Percentiles rank a stretch among this genome's conserved stretches.
phyloP scores from a whole-genome alignment of 352 stramenopile species.

The Phytophthora citricola region DNA sequence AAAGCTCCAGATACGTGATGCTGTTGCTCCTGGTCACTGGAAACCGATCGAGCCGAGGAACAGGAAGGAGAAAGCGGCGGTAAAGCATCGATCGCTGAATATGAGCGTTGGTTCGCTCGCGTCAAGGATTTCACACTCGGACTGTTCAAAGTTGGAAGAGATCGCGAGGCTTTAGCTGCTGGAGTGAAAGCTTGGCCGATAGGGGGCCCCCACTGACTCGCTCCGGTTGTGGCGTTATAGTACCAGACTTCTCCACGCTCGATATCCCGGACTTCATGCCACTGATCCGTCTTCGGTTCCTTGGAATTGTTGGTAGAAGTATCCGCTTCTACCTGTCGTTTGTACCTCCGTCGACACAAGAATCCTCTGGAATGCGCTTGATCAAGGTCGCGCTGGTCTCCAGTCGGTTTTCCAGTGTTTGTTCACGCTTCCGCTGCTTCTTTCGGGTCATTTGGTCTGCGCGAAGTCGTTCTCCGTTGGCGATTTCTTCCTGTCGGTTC shows the following conservation, averaged over 20 bases:
- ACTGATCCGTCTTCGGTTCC: constrained; percentile 35
- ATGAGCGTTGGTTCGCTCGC: constrained; percentile 21
- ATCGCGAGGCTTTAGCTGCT: constrained; percentile 25
- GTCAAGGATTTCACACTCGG: constrained; percentile 4
- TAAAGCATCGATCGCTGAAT: constrained; percentile 11
- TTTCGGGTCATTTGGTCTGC: constrained; percentile 25
- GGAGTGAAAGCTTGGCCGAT: constrained; percentile 13
- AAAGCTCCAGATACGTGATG: constrained; percentile 12
- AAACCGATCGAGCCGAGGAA: constrained; percentile 41
- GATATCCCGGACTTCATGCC: constrained; percentile 80
- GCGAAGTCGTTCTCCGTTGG: constrained; percentile 23
- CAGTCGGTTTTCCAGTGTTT: constrained; percentile 44
- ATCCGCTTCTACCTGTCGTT: constrained; percentile 26
- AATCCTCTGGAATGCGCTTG: constrained; percentile 71
- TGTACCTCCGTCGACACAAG: constrained; percentile 42
- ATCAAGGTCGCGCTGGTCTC: constrained; percentile 69
- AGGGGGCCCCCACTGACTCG: constrained; percentile 81
- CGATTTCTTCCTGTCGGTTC: constrained; percentile 43
- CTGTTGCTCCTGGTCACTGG: constrained; percentile 38
- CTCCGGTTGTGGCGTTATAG: constrained; percentile 75
- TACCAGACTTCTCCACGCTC: constrained; percentile 79
- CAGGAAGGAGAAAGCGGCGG: constrained; percentile 47
- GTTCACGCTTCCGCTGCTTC: constrained; percentile 27
- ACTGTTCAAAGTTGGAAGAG: constrained; percentile 27
- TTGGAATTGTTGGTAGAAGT: neutral